phyloP scores from a whole-genome alignment of 2,329 filamentous ascomycete species.

The Venturiaceae sp. region DNA sequence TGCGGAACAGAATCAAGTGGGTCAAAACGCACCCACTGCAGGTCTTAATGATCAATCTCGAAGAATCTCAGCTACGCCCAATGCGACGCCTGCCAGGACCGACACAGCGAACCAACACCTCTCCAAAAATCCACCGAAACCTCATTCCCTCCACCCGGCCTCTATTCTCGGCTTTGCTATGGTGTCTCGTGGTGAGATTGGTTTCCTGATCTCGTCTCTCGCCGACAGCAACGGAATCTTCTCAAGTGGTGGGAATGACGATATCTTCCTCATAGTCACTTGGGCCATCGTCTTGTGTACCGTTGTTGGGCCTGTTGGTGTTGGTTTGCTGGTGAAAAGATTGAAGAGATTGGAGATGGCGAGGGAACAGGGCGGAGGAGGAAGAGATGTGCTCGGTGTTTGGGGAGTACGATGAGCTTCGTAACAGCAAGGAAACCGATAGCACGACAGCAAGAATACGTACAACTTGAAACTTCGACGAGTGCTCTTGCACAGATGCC shows the following conservation, averaged over 20 bases:
- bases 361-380: neutral
- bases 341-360: conserved; percentile 5
- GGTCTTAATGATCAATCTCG: neutral
- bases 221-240: conserved; percentile 48
- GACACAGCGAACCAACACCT: conserved; percentile 9
- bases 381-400: conserved; percentile 2
- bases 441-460: too few relatives aligned
- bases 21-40: neutral
- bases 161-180: conserved; percentile 59
- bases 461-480: too few relatives aligned
- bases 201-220: conserved; percentile 63
- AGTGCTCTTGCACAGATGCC: too few relatives aligned
- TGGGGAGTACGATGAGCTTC: conserved; percentile 3
- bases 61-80: neutral
- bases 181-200: conserved; percentile 71
- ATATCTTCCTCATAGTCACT: conserved; percentile 43
- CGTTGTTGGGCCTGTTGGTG: conserved; percentile 42
- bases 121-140: conserved; percentile 27
- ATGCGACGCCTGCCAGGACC: conserved; percentile 9
- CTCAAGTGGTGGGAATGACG: conserved; percentile 22
- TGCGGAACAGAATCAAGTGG: neutral
- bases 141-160: conserved; percentile 56
- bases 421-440: too few relatives aligned
- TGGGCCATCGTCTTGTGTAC: conserved; percentile 51
- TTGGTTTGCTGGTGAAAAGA: conserved; percentile 35